Conservation (phyloP, 2,329 filamentous ascomycete genomes). For the Fusarium goolgardi region DNA sequence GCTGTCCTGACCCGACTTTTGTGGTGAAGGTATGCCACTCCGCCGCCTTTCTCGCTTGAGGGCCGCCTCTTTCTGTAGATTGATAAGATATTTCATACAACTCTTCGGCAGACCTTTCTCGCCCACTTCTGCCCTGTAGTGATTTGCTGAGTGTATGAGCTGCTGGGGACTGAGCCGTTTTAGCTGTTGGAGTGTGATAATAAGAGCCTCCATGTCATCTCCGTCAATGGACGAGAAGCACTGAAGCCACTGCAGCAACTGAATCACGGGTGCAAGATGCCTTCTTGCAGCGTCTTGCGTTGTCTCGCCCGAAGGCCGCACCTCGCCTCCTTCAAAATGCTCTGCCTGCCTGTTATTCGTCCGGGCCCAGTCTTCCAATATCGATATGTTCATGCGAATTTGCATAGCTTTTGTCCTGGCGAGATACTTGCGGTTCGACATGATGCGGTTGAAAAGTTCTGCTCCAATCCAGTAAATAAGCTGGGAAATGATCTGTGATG, state of each 20-base stretch:
- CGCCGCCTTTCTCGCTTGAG: constrained; percentile 66
- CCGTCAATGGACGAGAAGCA: constrained; percentile 91
- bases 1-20: constrained; percentile 52
- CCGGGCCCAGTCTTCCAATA: constrained; percentile 94
- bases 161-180: constrained; percentile 87
- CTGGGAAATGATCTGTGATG: constrained; percentile 89
- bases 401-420: constrained; percentile 99
- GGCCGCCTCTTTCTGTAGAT: constrained; percentile 80
- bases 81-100: constrained; percentile 85
- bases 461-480: constrained; percentile 96
- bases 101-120: constrained; percentile 92
- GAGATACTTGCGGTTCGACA: constrained; percentile 94
- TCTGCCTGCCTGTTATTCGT: constrained; percentile 94
- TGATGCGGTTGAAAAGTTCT: constrained; percentile 97
- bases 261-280: constrained; percentile 90
- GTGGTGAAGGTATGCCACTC: constrained; percentile 60
- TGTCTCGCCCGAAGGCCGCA: constrained; percentile 84
- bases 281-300: constrained; percentile 85
- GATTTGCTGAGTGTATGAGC: constrained; percentile 88
- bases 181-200: constrained; percentile 89
- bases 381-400: constrained; percentile 98
- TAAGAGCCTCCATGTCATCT: constrained; percentile 88
- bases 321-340: constrained; percentile 93
- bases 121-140: constrained; percentile 94
- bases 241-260: constrained; percentile 96